A percentile compares a stretch with the other conserved stretches of the same genome.
Evolutionary conservation across 345 rosid genomes (phyloP).

Genomic region (Pistacia integerrima): DNA sequence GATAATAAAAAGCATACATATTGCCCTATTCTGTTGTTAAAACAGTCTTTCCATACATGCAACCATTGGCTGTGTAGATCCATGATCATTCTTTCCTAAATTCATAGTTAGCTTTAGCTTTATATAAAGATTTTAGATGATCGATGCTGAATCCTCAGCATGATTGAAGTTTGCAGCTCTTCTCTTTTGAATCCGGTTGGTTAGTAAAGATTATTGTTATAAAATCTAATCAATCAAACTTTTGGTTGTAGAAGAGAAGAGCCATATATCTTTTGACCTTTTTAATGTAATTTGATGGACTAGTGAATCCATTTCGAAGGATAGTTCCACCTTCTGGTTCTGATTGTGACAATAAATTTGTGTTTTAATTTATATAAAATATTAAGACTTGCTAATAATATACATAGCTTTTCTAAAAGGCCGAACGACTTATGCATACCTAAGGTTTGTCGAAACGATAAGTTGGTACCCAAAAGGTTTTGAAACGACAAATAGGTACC

Average conservation of each 20-base stretch:
- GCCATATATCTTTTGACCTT: neutral
- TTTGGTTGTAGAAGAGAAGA: constrained; percentile 9
- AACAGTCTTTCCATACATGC: constrained; percentile 7
- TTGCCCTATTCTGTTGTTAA: constrained; percentile 5
- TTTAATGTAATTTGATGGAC: neutral
- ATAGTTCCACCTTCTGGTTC: constrained; percentile 1
- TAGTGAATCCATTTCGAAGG: neutral
- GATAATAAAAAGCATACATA: constrained; percentile 15
- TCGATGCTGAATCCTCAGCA: neutral
- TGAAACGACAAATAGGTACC: no score
- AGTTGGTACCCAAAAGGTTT: no score
- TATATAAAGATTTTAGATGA: constrained; percentile 2
- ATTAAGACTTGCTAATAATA: no score
- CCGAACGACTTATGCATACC: no score
- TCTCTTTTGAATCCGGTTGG: neutral
- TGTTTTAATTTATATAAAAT: neutral
- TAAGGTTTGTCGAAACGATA: no score
- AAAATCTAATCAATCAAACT: neutral
- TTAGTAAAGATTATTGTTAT: neutral
- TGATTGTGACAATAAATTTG: neutral
- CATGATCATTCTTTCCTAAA: constrained; percentile 1
- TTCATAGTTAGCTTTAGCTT: constrained; percentile 3
- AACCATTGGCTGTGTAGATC: neutral
- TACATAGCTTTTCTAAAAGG: neutral
- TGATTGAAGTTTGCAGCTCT: constrained; percentile 4